Percentiles rank a stretch among this genome's conserved stretches.
Evolutionary conservation across 768 basidiomycete species (phyloP).

Genomic region (Pleurotus pulmonarius): DNA sequence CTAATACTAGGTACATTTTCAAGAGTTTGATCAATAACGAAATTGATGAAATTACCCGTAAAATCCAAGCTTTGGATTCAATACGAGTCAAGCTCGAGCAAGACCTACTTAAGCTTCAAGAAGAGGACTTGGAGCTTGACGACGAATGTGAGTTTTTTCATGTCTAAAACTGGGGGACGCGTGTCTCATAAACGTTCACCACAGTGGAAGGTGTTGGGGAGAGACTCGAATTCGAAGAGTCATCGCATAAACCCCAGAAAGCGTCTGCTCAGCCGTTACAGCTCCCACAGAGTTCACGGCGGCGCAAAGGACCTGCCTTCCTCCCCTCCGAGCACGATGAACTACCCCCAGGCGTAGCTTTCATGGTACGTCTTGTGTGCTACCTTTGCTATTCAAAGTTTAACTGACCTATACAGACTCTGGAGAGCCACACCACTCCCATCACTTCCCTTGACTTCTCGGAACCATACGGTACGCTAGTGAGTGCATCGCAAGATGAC

Average conservation of each 20-base stretch:
- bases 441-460: constrained; percentile 92
- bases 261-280: constrained; percentile 35
- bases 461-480: constrained; percentile 93
- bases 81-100: constrained; percentile 79
- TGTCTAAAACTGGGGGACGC: not conserved
- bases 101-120: constrained; percentile 81
- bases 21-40: constrained; percentile 86
- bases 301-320: constrained; percentile 88
- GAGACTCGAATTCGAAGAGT: constrained; percentile 69
- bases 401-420: constrained; percentile 46
- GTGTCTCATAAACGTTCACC: constrained; percentile 8
- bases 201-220: constrained; percentile 89
- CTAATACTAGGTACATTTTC: constrained; percentile 8
- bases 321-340: constrained; percentile 97
- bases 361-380: constrained; percentile 65
- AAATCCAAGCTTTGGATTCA: constrained; percentile 81
- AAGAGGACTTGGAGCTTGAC: constrained; percentile 95
- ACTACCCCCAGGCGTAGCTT: constrained; percentile 89
- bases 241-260: constrained; percentile 26
- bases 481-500: constrained; percentile 84
- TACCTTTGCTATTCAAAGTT: not conserved
- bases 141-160: constrained; percentile 72
- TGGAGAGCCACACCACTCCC: constrained; percentile 75
- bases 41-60: constrained; percentile 83
- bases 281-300: constrained; percentile 57